These are phyloP conservation scores for Fistulifera solaris DNA, from an alignment of 108 stramenopile genomes.

Conservation along the genomic window DNA sequence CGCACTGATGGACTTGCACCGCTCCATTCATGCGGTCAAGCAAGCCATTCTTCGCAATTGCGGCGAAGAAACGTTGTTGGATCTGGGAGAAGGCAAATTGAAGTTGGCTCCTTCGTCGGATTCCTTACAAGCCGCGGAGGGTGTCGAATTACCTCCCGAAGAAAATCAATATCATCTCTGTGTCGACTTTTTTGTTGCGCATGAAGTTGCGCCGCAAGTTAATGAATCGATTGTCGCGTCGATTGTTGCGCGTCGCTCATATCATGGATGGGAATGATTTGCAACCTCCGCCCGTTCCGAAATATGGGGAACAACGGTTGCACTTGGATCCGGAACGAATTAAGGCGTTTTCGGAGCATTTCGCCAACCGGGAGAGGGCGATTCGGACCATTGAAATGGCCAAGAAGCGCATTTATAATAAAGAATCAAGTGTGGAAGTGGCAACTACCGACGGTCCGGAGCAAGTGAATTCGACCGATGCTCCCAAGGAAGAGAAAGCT, in stretches of 20 bases:
- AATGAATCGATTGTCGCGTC: constrained; percentile 56
- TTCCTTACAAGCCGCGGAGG: too few relatives aligned
- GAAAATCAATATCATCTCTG: constrained; percentile 19
- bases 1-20: constrained; percentile 28
- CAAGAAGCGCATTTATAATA: not conserved
- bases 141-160: too few relatives aligned
- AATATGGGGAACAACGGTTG: constrained; percentile 43
- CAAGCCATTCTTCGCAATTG: constrained; percentile 15
- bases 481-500: not conserved
- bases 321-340: constrained; percentile 22
- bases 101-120: not conserved
- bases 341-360: constrained; percentile 13
- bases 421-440: not conserved
- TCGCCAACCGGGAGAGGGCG: constrained; percentile 11
- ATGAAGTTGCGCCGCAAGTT: constrained; percentile 64
- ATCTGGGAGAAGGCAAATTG: constrained; percentile 28
- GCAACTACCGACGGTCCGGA: not conserved
- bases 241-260: constrained; percentile 56
- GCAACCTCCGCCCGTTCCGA: constrained; percentile 27
- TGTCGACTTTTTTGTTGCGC: constrained; percentile 46
- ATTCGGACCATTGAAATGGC: constrained; percentile 2
- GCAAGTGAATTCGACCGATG: not conserved
- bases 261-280: constrained; percentile 48
- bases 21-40: constrained; percentile 22
- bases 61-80: constrained; percentile 31